Conservation (phyloP, 495 filamentous ascomycete species). For the Hyaloscypha variabilis region DNA sequence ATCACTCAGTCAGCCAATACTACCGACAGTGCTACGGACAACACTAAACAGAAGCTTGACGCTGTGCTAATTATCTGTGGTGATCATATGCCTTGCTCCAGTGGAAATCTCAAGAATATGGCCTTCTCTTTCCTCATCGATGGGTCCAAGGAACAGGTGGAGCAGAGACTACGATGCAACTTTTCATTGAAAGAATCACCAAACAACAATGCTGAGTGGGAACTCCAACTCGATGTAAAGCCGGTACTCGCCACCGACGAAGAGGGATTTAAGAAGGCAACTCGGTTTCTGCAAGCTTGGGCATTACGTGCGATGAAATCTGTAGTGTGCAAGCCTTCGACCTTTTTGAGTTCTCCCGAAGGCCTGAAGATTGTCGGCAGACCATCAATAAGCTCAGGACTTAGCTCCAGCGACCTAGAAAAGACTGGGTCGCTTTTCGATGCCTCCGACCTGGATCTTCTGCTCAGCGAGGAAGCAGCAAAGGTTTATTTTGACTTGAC, state of each 20-base stretch:
- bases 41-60: neutral
- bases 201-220: neutral
- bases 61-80: neutral
- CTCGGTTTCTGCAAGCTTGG: neutral
- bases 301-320: neutral
- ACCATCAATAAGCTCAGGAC: too few species aligned
- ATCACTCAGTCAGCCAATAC: neutral
- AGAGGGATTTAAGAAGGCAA: neutral
- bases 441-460: conserved; percentile 11
- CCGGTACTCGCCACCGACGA: neutral
- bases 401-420: neutral
- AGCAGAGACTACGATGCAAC: neutral
- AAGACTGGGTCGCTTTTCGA: neutral
- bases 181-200: neutral
- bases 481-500: conserved; percentile 8
- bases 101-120: neutral
- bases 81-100: neutral
- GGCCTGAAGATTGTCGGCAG: neutral
- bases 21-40: neutral
- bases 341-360: neutral
- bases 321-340: neutral
- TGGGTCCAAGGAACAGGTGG: neutral
- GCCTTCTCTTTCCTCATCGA: neutral
- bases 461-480: conserved; percentile 17
- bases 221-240: neutral